Base-by-base conservation (phyloP, 164 flowering plant species). In the Euptelea pleiosperma region DNA sequence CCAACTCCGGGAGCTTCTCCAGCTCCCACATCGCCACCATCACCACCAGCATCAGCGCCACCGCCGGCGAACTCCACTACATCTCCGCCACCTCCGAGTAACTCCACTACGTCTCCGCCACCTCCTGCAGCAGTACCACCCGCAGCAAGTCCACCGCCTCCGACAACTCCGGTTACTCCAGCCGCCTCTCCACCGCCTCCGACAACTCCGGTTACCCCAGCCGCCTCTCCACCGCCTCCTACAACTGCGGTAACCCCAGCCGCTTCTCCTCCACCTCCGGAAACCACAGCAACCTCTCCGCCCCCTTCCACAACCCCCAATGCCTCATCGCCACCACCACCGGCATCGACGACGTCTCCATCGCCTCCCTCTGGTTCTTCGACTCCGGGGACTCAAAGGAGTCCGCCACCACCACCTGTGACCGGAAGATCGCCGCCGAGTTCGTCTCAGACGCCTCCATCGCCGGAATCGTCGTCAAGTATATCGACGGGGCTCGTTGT, bases 401-500 rank as follows among this genome's bases (percentile, higher is more conserved):
- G 56, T 1, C 63, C 78, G 0, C 71, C 79, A 14, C 59, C 57
- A 10, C 39, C 76, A 3, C 59, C 78, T 16, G 42, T 70, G n/a
- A 14, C 50, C 31, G 7, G 21, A 14, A 12, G 10, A 21, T 36
- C 75, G 8, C 60, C 60, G 4, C 28, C 60, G 15, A 16, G 6
- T 15, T 26, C 75, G 6, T 21, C 83, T 26, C 9, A 70, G 3
- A 19, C 58, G 19, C 39, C 52, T 14, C 28, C 53, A 1, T 18
- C 29, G 8, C 28, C 56, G 15, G 35, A 35, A 0, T 45, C 47
- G 1, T n/a, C 52, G 6, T 49, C 58, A 14, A 16, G 67, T 15
- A 28, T 77, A 1, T 74, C 87, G 21, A 70, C 80, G 0, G 86
- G 84, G 12, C 41, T 78, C 4, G 80, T 82, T 7, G 80, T 81